Evolutionary conservation across 768 basidiomycete species (phyloP), one percentile per base, ranked within the genome.

Genomic region (Lactarius evosmus): DNA sequence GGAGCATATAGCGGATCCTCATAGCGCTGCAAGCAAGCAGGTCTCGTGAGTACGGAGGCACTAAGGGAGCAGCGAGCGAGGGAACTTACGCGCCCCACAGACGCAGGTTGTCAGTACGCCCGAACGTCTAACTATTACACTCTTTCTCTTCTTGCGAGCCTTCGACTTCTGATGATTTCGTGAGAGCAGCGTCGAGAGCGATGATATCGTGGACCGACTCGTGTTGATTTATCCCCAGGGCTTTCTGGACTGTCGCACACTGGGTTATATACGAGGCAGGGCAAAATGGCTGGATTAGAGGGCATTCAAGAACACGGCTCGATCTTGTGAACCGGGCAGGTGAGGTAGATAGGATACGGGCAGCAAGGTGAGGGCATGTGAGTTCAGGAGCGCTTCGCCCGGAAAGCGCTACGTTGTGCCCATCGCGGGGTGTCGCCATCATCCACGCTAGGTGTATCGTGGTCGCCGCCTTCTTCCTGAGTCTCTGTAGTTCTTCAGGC

Each of bases 11-110:
- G n/a, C n/a, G n/a, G n/a, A n/a, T n/a, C n/a, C 91, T 93, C 66
- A 95, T 77, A 0, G 93, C 93, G 1, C 92, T 89, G 49, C 50
- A 38, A 9, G 1, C 25, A 22, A 22, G 5, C 1, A 11, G 27
- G 4, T 17, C 16, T 41, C 16, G 27, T 51, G 55, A 44, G 50
- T n/a, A 19, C 9, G 2, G 25, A 25, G n/a, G n/a, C n/a, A n/a
- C n/a, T n/a, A n/a, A n/a, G n/a, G n/a, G n/a, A n/a, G n/a, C n/a
- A n/a, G n/a, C n/a, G n/a, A n/a, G n/a, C n/a, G n/a, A n/a, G n/a
- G n/a, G n/a, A n/a, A n/a, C 88, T 58, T 71, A 93, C 91, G 89
- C 93, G 50, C 84, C 87, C 88, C 91, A 95, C 25, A 93, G 73
- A 29, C 91, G n/a, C 32, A 96, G 75, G 72, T 95, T 96, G 74